These are phyloP conservation scores for Glomus cerebriforme DNA, from an alignment of 192 early-diverging fungal genomes.

Conservation along the genomic window DNA sequence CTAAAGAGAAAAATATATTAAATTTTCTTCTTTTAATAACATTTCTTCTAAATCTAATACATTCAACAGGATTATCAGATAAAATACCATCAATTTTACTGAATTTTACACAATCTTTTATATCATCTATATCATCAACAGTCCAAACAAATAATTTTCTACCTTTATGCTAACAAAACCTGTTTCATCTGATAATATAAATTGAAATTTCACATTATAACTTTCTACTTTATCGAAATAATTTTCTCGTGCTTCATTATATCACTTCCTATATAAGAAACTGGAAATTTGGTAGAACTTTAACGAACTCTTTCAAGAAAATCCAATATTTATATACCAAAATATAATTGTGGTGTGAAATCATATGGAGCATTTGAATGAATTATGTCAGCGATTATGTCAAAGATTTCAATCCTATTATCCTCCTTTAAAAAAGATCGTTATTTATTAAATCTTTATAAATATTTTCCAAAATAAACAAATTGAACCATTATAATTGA, in stretches of 20 bases:
- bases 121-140: slow-evolving; percentile 38
- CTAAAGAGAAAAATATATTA: neutral
- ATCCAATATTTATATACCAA: slow-evolving; percentile 44
- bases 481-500: slow-evolving; percentile 54
- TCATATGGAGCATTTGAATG: slow-evolving; percentile 28
- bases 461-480: slow-evolving; percentile 37
- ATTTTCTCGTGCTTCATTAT: slow-evolving; percentile 35
- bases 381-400: slow-evolving; percentile 33
- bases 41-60: slow-evolving; percentile 20
- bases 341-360: slow-evolving; percentile 37
- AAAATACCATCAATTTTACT: slow-evolving; percentile 41
- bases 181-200: slow-evolving; percentile 34
- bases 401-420: slow-evolving; percentile 40
- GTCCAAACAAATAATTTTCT: slow-evolving; percentile 49
- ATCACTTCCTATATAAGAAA: slow-evolving; percentile 43
- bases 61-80: slow-evolving; percentile 36
- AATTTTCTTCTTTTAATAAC: neutral
- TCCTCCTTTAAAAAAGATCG: slow-evolving; percentile 36
- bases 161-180: slow-evolving; percentile 32
- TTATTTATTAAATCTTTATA: neutral
- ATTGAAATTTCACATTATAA: slow-evolving; percentile 37
- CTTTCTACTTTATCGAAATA: slow-evolving; percentile 39
- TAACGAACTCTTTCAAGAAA: slow-evolving; percentile 34
- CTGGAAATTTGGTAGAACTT: slow-evolving; percentile 37
- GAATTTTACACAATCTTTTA: slow-evolving; percentile 34